phyloP scores from a whole-genome alignment of 2,329 filamentous ascomycete species.

The Penicillium sp. region DNA sequence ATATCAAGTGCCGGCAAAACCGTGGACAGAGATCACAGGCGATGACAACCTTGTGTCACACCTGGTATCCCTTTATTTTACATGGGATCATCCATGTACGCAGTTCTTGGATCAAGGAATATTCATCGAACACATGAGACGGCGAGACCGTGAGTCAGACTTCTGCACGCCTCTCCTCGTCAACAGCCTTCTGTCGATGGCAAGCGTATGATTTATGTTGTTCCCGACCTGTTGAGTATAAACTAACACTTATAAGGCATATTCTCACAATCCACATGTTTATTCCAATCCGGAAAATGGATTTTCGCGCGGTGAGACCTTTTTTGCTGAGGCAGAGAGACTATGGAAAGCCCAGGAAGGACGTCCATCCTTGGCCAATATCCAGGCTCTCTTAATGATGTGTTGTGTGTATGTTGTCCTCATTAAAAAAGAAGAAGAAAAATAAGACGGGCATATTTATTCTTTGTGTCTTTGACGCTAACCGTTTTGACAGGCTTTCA shows the following conservation, averaged over 20 bases:
- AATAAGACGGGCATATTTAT: too few relatives aligned
- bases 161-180: conserved; percentile 86
- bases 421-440: too few relatives aligned
- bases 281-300: conserved; percentile 32
- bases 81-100: conserved; percentile 90
- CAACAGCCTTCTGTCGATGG: conserved; percentile 77
- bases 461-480: conserved; percentile 9
- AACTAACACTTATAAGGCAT: conserved; percentile 29
- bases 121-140: conserved; percentile 58
- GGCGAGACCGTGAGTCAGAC: conserved; percentile 53
- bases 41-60: conserved; percentile 77
- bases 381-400: conserved; percentile 43
- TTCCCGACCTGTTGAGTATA: background rate
- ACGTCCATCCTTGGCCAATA: conserved; percentile 35
- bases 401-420: conserved; percentile 35
- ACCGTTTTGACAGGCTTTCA: conserved; percentile 28
- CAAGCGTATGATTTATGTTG: conserved; percentile 34
- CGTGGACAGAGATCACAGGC: conserved; percentile 79
- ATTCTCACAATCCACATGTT: conserved; percentile 41
- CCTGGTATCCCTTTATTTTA: conserved; percentile 90
- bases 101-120: conserved; percentile 79
- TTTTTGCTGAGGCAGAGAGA: conserved; percentile 41
- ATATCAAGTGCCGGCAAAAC: conserved; percentile 37
- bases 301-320: conserved; percentile 37
- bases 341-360: conserved; percentile 43